phyloP scores from a whole-genome alignment of 176 grass and related monocot species.

The Aegilops longissima region DNA sequence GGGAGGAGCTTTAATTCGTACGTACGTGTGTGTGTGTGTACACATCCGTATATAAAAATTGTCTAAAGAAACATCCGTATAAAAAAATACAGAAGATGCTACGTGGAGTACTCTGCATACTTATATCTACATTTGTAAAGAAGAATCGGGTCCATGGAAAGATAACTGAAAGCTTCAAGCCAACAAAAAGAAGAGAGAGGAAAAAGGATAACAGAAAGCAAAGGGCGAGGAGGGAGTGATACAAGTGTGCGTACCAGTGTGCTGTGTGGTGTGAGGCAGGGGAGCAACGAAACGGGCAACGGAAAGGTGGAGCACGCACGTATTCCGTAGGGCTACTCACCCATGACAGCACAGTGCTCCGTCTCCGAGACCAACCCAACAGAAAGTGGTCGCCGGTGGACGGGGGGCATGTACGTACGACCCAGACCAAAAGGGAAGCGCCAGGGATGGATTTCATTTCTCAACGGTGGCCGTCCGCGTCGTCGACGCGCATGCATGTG shows the following conservation, averaged over 20 bases:
- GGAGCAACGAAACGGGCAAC: not conserved
- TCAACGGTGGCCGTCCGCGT: not conserved
- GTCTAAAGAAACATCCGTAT: too few relatives aligned
- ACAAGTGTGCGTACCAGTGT: not conserved
- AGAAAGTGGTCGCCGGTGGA: constrained; percentile 20
- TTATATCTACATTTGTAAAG: not conserved
- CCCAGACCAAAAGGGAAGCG: not conserved
- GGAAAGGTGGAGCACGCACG: not conserved
- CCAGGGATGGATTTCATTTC: not conserved
- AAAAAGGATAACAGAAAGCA: not conserved
- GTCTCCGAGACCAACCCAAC: not conserved
- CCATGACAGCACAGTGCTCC: not conserved
- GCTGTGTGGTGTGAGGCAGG: not conserved
- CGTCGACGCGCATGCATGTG: not conserved
- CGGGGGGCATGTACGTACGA: not conserved
- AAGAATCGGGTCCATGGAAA: too few relatives aligned
- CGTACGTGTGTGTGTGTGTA: not conserved
- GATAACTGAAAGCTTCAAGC: too few relatives aligned
- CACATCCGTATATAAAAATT: not conserved
- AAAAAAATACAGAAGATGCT: not conserved
- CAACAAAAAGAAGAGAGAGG: too few relatives aligned
- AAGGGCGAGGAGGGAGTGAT: not conserved
- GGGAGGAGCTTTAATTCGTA: not conserved
- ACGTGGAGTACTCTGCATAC: not conserved
- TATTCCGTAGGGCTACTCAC: not conserved